Conservation (phyloP, 225 moss, liverwort and hornwort genomes). For the Sphagnum tenellum region DNA sequence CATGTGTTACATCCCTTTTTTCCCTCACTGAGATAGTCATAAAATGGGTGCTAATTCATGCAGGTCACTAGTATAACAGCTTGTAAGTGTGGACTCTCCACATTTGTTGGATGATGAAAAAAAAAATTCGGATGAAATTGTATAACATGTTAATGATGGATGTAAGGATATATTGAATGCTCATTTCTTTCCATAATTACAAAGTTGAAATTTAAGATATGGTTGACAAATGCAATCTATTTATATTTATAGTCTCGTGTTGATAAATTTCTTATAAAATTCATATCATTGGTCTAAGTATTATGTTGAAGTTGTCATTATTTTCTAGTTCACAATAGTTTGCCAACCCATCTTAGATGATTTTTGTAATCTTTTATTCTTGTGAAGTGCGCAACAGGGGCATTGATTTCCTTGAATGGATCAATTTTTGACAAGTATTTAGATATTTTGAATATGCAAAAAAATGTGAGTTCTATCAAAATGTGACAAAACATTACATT, state of each 20-base stretch:
- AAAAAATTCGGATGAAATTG: conserved; percentile 91
- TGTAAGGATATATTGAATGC: conserved; percentile 30
- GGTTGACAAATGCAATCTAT: neutral
- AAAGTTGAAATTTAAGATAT: no score
- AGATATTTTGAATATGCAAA: no score
- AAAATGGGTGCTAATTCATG: neutral
- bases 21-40: neutral
- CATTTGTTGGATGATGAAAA: conserved; percentile 68
- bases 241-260: no score
- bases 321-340: no score
- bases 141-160: conserved; percentile 97
- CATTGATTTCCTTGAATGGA: no score
- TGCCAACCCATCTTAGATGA: no score
- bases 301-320: neutral
- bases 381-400: neutral
- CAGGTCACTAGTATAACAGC: conserved; percentile 65
- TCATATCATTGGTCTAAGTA: no score
- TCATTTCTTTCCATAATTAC: no score
- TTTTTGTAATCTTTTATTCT: conserved; percentile 7
- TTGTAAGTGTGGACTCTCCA: conserved; percentile 56
- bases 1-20: neutral
- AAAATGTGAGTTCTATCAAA: no score
- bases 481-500: no score
- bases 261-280: no score
- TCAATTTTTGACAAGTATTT: no score